Conservation (phyloP, 345 rosid genomes). For the Clarkia xantiana region DNA sequence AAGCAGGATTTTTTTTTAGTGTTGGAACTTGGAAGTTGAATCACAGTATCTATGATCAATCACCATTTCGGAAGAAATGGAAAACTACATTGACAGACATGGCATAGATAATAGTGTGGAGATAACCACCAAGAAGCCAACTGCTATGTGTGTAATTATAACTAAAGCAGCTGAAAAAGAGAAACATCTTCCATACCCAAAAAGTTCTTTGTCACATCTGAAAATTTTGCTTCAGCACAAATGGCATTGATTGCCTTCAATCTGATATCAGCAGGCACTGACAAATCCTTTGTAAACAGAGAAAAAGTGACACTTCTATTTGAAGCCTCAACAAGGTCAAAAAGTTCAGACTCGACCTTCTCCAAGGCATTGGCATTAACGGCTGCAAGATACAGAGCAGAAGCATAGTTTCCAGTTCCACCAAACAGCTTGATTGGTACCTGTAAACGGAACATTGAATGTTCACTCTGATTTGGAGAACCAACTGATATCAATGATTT, state of each 20-base stretch:
- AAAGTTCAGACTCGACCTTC: conserved; percentile 61
- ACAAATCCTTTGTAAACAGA: conserved; percentile 63
- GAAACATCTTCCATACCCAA: conserved; percentile 34
- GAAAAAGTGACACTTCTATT: conserved; percentile 42
- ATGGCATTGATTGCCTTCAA: conserved; percentile 50
- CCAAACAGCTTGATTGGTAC: conserved; percentile 62
- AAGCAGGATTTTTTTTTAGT: too few species aligned
- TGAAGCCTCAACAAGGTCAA: conserved; percentile 48
- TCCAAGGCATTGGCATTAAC: conserved; percentile 54
- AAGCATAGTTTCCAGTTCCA: conserved; percentile 81
- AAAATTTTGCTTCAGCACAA: conserved; percentile 47
- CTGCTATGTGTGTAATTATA: too few species aligned
- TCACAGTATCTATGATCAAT: too few species aligned
- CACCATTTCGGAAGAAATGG: too few species aligned
- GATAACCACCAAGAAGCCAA: too few species aligned
- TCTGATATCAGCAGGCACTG: conserved; percentile 52
- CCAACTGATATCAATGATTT: too few species aligned
- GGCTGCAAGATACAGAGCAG: conserved; percentile 65
- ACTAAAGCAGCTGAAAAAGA: not conserved
- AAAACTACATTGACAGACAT: too few species aligned
- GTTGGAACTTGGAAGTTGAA: too few species aligned
- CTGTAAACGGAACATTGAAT: conserved; percentile 18
- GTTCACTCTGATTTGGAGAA: too few species aligned
- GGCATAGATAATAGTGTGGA: too few species aligned
- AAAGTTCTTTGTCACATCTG: conserved; percentile 61